phyloP scores from a whole-genome alignment of 139 green algal genomes.

The Marvania coccoides region DNA sequence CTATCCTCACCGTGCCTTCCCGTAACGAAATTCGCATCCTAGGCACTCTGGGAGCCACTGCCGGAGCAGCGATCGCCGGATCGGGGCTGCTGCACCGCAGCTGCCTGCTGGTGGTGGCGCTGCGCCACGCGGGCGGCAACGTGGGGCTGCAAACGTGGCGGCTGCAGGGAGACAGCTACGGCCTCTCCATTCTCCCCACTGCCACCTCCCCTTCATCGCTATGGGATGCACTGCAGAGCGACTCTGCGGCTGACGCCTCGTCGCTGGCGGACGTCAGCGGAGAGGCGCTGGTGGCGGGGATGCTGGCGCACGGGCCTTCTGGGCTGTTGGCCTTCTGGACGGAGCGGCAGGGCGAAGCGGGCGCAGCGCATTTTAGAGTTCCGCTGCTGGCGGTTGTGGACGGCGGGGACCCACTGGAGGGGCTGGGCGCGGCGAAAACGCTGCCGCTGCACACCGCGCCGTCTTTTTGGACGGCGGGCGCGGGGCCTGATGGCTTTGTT shows the following conservation, averaged over 20 bases:
- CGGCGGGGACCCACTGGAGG: not conserved
- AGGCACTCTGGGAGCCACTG: not conserved
- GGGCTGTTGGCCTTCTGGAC: slow-evolving; percentile 4
- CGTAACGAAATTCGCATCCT: slow-evolving; percentile 10
- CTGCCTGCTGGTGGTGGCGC: slow-evolving; percentile 7
- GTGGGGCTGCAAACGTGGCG: slow-evolving; percentile 17
- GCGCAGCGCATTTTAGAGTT: slow-evolving; percentile 6
- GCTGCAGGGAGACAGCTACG: not conserved
- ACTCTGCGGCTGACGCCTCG: not conserved
- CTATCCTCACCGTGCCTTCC: slow-evolving; percentile 2
- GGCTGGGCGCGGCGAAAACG: not conserved
- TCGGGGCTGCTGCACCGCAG: slow-evolving; percentile 10
- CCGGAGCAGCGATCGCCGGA: slow-evolving; percentile 7
- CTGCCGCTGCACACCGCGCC: slow-evolving; percentile 7
- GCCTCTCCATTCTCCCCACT: slow-evolving; percentile 7
- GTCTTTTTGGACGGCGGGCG: slow-evolving; percentile 19
- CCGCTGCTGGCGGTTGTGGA: slow-evolving; percentile 22
- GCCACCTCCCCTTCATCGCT: not conserved
- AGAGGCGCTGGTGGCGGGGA: slow-evolving; percentile 2
- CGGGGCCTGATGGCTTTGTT: slow-evolving; percentile 10
- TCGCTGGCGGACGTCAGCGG: slow-evolving; percentile 12
- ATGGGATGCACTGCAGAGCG: slow-evolving; percentile 22
- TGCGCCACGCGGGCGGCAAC: slow-evolving; percentile 19
- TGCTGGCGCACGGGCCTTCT: not conserved
- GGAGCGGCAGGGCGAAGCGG: not conserved